These are phyloP conservation scores for Chaetomiaceae sp. DNA, from an alignment of 2,329 filamentous ascomycete species.

Conservation along the genomic window DNA sequence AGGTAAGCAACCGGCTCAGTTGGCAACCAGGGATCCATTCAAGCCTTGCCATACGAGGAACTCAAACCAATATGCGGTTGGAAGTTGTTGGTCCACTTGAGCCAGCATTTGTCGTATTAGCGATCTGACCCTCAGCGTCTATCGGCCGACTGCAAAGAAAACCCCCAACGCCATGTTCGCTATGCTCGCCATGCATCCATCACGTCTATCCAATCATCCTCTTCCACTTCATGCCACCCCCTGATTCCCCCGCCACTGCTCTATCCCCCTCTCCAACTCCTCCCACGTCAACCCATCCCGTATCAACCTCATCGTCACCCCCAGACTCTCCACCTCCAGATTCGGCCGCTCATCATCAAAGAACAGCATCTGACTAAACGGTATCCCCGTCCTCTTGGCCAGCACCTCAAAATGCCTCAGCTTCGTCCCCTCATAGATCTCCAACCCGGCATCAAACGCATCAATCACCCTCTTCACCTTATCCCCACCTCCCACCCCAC, in stretches of 20 bases:
- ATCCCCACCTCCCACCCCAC: background rate
- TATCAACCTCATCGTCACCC: slow-evolving; percentile 79
- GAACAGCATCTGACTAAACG: slow-evolving; percentile 83
- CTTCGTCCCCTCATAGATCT: slow-evolving; percentile 74
- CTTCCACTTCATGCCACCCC: slow-evolving; percentile 28
- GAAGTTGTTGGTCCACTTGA: too few relatives aligned
- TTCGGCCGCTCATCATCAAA: slow-evolving; percentile 92
- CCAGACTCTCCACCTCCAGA: slow-evolving; percentile 69
- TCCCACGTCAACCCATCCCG: slow-evolving; percentile 68
- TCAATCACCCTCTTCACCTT: slow-evolving; percentile 45
- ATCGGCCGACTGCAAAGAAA: too few relatives aligned
- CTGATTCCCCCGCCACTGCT: slow-evolving; percentile 71
- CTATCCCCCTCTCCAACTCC: slow-evolving; percentile 74
- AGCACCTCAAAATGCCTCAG: slow-evolving; percentile 76
- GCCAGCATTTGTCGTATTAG: too few relatives aligned
- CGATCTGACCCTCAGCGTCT: too few relatives aligned
- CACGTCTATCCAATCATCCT: background rate
- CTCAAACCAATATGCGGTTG: too few relatives aligned
- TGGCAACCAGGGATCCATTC: too few relatives aligned
- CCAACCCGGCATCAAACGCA: slow-evolving; percentile 53
- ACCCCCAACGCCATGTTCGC: background rate
- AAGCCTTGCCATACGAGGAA: too few relatives aligned
- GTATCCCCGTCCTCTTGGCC: slow-evolving; percentile 62
- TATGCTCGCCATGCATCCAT: too few relatives aligned
- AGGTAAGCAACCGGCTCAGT: too few relatives aligned